Conservation (phyloP, 441 rosid genomes). For the Raphanus hybrid region DNA sequence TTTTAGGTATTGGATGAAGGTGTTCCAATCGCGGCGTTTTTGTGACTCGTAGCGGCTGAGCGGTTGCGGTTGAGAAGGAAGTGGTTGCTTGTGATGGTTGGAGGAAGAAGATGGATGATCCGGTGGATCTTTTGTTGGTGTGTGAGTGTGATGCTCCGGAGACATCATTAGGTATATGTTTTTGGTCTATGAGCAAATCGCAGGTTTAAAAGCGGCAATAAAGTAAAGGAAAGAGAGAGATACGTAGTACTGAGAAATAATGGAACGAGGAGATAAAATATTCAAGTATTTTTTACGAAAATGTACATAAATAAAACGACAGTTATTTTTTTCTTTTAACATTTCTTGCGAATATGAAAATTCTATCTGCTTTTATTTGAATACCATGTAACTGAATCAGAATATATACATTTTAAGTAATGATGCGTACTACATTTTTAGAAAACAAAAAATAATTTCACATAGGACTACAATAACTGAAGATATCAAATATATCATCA, state of each 20-base stretch:
- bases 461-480: neutral
- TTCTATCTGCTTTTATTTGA: neutral
- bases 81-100: constrained; percentile 28
- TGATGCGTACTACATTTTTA: neutral
- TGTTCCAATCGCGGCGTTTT: constrained; percentile 75
- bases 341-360: constrained; percentile 24
- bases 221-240: constrained; percentile 25
- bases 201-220: constrained; percentile 27
- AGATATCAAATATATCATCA: neutral
- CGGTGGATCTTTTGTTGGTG: constrained; percentile 43
- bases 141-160: constrained; percentile 31
- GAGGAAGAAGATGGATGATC: constrained; percentile 58
- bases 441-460: neutral
- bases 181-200: constrained; percentile 19
- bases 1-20: constrained; percentile 66
- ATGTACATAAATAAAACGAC: constrained; percentile 9
- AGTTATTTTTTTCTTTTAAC: neutral
- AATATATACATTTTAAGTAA: neutral
- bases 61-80: constrained; percentile 37
- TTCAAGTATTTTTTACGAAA: constrained; percentile 4
- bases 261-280: constrained; percentile 19
- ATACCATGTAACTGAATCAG: neutral
- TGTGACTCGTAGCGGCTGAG: constrained; percentile 72
- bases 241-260: constrained; percentile 18
- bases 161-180: constrained; percentile 29